phyloP scores from a whole-genome alignment of 1,139 yeast species.

The Taphrina confusa region DNA sequence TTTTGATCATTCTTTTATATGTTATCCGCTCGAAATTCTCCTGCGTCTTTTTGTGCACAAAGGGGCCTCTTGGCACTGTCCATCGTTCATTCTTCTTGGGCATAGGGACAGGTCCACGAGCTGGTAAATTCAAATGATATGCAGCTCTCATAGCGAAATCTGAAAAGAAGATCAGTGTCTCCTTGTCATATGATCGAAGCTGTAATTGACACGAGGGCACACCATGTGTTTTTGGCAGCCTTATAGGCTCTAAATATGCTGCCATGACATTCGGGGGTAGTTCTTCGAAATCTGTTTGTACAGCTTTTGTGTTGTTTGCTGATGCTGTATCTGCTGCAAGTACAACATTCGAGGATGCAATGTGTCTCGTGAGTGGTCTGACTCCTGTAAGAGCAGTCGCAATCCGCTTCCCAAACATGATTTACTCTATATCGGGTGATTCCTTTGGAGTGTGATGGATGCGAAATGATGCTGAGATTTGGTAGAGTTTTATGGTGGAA shows the following conservation, averaged over 20 bases:
- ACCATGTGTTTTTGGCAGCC: constrained; percentile 67
- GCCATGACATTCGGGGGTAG: constrained; percentile 81
- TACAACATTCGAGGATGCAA: not conserved
- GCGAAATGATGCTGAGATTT: too few relatives aligned
- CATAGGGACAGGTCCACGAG: constrained; percentile 65
- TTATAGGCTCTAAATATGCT: constrained; percentile 77
- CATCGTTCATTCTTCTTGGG: constrained; percentile 79
- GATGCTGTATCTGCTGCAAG: not conserved
- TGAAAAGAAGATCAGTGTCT: constrained; percentile 69
- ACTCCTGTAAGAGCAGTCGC: too few relatives aligned
- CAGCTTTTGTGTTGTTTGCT: not conserved
- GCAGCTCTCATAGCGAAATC: constrained; percentile 92
- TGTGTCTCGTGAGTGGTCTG: too few relatives aligned
- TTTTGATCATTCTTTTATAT: constrained; percentile 67
- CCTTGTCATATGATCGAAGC: constrained; percentile 70
- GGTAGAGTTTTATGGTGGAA: too few relatives aligned
- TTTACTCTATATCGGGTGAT: too few relatives aligned
- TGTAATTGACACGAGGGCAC: constrained; percentile 65
- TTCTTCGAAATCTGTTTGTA: constrained; percentile 34
- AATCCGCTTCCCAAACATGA: too few relatives aligned
- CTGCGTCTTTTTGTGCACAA: constrained; percentile 90
- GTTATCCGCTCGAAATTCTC: constrained; percentile 92
- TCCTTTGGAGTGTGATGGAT: too few relatives aligned
- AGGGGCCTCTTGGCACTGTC: constrained; percentile 92
- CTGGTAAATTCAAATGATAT: constrained; percentile 82